Evolutionary conservation across 257 asterid species (phyloP), one percentile per base, ranked within the genome.

Genomic region (Solanum gandarillasii): DNA sequence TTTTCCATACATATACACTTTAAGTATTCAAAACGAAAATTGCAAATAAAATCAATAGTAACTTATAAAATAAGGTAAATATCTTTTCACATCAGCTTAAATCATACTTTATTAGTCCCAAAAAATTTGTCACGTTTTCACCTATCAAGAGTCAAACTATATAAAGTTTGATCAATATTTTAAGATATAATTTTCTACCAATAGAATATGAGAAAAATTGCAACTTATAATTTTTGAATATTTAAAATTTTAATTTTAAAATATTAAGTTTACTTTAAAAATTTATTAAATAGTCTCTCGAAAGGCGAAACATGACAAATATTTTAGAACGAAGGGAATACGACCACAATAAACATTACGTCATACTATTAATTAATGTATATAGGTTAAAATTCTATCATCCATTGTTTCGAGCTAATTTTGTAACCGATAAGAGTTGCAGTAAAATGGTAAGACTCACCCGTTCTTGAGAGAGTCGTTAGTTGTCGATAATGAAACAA

Each of bases 401-500:
- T 60, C 3, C 29, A 55, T 18, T 0, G 9, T 55, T 55, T 55
- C 4, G 10, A 6, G 65, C 65, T 18, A 55, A 1, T 55, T 52
- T 52, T 52, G 0, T 2, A 1, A 2, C 1, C 23, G 4, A 52
- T 6, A 52, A 52, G 4, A 52, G 23, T 52, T 52, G 1, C 9
- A 16, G 23, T 52, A 52, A 52, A 52, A 2, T 2, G 23, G 21
- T 16, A 52, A 16, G 23, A 55, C 65, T 23, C 85, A 81, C 85
- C 70, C 20, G 23, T 81, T 81, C 74, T 86, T 9, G 20, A 0
- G 71, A 2, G 71, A 16, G 2, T 14, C 5, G 4, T 34, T 9
- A 67, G 82, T 82, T 87, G 88, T 75, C 89, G 87, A 65, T 90
- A 87, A 35, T 88, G 85, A 23, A 87, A 93, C 92, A 94, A 89